Evolutionary conservation across 192 early-diverging fungal species (phyloP).

Genomic region (Geranomyces michiganensis): DNA sequence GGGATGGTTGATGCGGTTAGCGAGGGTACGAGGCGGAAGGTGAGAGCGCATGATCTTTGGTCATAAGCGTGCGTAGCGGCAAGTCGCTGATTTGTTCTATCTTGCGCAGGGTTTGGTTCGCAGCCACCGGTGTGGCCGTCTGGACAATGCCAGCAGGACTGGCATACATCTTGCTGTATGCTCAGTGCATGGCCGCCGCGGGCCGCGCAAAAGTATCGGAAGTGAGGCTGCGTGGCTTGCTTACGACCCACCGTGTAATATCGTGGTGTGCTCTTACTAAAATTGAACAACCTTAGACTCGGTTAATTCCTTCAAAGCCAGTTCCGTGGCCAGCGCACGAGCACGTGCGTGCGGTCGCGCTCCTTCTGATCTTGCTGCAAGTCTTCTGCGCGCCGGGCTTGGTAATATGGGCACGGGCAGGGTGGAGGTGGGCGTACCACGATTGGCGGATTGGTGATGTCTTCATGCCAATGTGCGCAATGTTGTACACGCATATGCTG

Average conservation of each 20-base stretch:
- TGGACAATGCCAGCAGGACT: neutral
- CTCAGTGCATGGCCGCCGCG: no score
- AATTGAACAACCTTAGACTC: neutral
- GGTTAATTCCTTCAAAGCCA: neutral
- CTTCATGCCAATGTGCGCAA: neutral
- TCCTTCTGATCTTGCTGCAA: neutral
- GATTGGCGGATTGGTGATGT: neutral
- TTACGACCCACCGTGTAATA: neutral
- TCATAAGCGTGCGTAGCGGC: no score
- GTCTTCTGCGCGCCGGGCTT: neutral
- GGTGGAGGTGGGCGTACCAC: neutral
- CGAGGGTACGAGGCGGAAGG: neutral
- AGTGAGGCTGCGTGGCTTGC: neutral
- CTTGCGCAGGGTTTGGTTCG: neutral
- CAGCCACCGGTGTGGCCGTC: neutral
- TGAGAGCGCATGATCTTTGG: neutral
- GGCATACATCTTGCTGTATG: neutral
- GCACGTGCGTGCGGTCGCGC: constrained; percentile 1
- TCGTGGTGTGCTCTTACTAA: neutral
- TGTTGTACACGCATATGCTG: neutral
- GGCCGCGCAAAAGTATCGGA: no score
- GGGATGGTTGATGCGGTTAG: neutral
- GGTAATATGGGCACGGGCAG: constrained; percentile 2
- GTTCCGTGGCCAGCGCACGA: neutral
- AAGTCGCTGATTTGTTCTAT: neutral